Evolutionary conservation across 1,284 basidiomycete species (phyloP).

Genomic region (Sporisorium exsertum): DNA sequence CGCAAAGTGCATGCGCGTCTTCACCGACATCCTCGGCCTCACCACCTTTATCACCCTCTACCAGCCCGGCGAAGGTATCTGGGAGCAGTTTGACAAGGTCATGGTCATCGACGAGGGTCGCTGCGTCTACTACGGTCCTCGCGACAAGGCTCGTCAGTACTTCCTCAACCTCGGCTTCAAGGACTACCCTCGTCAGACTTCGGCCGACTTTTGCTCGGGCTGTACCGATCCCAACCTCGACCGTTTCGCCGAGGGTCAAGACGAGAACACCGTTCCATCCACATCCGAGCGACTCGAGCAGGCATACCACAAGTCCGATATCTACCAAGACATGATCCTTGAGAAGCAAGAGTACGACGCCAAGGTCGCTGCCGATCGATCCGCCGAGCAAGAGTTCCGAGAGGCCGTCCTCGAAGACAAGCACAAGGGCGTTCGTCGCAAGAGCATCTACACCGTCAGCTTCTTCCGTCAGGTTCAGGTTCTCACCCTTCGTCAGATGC

Average conservation of each 20-base stretch:
- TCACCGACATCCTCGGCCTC: conserved; percentile 66
- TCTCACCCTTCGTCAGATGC: conserved; percentile 80
- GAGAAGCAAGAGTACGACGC: conserved; percentile 68
- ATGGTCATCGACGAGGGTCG: conserved; percentile 81
- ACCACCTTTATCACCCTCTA: conserved; percentile 71
- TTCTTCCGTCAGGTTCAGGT: conserved; percentile 69
- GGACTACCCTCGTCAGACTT: conserved; percentile 76
- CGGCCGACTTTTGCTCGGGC: conserved; percentile 71
- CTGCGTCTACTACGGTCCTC: conserved; percentile 84
- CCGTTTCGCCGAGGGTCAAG: conserved; percentile 70
- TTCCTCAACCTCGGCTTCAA: conserved; percentile 78
- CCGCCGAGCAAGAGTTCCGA: conserved; percentile 37
- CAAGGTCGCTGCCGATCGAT: conserved; percentile 30
- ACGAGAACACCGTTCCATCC: conserved; percentile 41
- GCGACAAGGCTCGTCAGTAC: conserved; percentile 79
- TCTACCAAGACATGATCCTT: conserved; percentile 40
- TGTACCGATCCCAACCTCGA: conserved; percentile 79
- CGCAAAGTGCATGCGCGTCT: conserved; percentile 68
- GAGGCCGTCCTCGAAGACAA: conserved; percentile 44
- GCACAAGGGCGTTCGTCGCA: conserved; percentile 38
- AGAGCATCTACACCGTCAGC: conserved; percentile 41
- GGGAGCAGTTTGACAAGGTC: conserved; percentile 68
- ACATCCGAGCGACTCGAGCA: conserved; percentile 44
- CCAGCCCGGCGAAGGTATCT: conserved; percentile 75
- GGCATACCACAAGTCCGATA: conserved; percentile 38